Base-by-base conservation (phyloP, 768 basidiomycete genomes). In the Psilocybe azurescens region DNA sequence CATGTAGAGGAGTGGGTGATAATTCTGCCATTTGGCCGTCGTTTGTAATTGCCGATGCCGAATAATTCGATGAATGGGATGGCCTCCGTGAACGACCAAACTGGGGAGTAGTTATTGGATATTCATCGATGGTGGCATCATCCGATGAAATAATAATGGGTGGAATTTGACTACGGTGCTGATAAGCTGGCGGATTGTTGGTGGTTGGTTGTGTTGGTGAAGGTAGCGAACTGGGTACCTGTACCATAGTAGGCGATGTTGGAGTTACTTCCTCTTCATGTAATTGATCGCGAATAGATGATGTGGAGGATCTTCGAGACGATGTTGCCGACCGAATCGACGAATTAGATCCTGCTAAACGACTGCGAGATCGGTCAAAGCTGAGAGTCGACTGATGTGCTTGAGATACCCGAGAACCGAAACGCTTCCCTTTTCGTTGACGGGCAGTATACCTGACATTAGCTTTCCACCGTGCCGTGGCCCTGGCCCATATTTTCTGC, bases 381-480 rank as follows among this genome's bases (percentile, higher is more conserved):
- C 67, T 63, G 16, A 58, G 29, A 61, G 67, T 70, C 28, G 79
- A 81, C 47, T 65, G 67, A 36, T 64, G 64, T 10, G 69, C 69
- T 28, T 67, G 73, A 56, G 73, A 74, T 10, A 65, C 59, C 38
- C 72, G 60, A 56, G 67, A 62, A 44, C 58, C 67, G n/a, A 65
- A 60, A 13, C 81, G 79, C 60, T 76, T 80, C 36, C 82, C 80
- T 61, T 83, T 75, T 59, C 91, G 80, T 53, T 86, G 84, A 39
- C 89, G 83, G 7, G 86, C 85, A n/a, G 84, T 76, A 59, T 84
- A 79, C 29, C 86, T 84, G 9, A 85, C 81, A 56, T 87, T 86
- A 2, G 83, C 84, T 64, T 80, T 86, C 91, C 91, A 93, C 48
- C 88, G 82, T 7, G 85, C 86, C 1, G 84, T 86, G 2, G 90